Evolutionary conservation across 371 early-diverging fungal species (phyloP).

Genomic region (Apophysomyces variabilis): DNA sequence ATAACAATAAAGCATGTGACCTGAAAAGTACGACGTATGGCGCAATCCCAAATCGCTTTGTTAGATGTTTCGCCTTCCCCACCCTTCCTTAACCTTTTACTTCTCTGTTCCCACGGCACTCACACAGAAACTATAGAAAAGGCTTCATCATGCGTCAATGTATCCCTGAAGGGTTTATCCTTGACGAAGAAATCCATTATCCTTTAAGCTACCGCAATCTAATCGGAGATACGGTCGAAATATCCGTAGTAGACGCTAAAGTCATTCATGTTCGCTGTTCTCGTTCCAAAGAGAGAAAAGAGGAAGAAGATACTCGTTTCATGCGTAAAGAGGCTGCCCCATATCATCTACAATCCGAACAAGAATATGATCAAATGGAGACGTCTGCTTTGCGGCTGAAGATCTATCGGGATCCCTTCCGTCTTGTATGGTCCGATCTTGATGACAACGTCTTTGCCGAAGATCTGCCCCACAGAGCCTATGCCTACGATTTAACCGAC

Average conservation of each 20-base stretch:
- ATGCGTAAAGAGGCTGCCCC: too few species aligned
- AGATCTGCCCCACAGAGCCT: constrained; percentile 58
- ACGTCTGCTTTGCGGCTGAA: constrained; percentile 25
- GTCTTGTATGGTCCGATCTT: constrained; percentile 26
- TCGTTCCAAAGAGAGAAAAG: not conserved
- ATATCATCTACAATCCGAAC: not conserved
- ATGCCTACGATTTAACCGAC: constrained; percentile 38
- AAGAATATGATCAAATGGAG: constrained; percentile 13
- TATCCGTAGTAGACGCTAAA: constrained; percentile 21
- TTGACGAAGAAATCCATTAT: constrained; percentile 21
- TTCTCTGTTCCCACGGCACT: constrained; percentile 2
- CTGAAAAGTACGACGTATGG: too few species aligned
- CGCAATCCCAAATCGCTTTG: too few species aligned
- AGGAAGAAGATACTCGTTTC: not conserved
- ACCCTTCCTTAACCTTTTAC: constrained; percentile 16
- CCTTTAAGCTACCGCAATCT: constrained; percentile 34
- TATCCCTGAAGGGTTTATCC: constrained; percentile 31
- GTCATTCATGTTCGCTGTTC: constrained; percentile 30
- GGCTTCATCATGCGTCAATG: constrained; percentile 31
- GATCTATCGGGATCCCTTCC: constrained; percentile 19
- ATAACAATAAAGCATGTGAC: too few species aligned
- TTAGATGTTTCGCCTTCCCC: not conserved
- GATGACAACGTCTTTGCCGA: constrained; percentile 44
- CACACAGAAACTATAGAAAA: too few species aligned
- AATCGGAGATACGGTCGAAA: constrained; percentile 24